These are phyloP conservation scores for Carex sylvatica DNA, from an alignment of 202 grass and related monocot genomes.

Conservation along the genomic window DNA sequence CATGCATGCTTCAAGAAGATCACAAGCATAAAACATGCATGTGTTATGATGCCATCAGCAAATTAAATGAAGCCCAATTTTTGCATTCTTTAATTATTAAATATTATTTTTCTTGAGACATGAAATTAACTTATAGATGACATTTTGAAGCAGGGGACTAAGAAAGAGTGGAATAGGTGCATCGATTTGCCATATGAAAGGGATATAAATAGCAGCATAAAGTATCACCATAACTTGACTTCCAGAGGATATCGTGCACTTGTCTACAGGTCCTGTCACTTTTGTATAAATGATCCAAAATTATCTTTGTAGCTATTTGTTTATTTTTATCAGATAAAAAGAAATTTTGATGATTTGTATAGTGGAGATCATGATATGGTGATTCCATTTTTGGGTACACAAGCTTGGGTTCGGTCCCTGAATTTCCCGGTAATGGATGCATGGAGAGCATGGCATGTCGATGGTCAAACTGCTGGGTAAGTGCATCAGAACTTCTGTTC, in stretches of 20 bases:
- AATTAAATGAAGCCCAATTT: neutral
- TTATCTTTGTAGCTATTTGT: neutral
- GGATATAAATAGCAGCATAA: constrained; percentile 25
- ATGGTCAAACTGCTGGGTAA: constrained; percentile 48
- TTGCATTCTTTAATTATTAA: neutral
- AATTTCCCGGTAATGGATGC: constrained; percentile 48
- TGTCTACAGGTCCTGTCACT: constrained; percentile 28
- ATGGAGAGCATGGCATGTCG: constrained; percentile 55
- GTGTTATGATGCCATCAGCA: neutral
- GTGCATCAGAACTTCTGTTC: neutral
- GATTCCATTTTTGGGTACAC: constrained; percentile 44
- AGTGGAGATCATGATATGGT: constrained; percentile 57
- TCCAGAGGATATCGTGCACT: constrained; percentile 41
- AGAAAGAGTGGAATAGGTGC: constrained; percentile 35
- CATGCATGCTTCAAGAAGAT: constrained; percentile 4
- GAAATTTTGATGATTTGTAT: neutral
- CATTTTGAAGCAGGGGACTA: constrained; percentile 28
- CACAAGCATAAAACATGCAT: neutral
- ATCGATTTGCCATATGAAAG: neutral
- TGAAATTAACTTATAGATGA: neutral
- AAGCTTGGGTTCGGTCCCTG: constrained; percentile 51
- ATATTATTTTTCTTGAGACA: neutral
- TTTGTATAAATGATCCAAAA: neutral
- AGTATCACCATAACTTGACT: constrained; percentile 36
- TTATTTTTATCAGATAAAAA: neutral